Conservation (phyloP, 1,284 basidiomycete genomes). For the Bondarzewia mesenterica region DNA sequence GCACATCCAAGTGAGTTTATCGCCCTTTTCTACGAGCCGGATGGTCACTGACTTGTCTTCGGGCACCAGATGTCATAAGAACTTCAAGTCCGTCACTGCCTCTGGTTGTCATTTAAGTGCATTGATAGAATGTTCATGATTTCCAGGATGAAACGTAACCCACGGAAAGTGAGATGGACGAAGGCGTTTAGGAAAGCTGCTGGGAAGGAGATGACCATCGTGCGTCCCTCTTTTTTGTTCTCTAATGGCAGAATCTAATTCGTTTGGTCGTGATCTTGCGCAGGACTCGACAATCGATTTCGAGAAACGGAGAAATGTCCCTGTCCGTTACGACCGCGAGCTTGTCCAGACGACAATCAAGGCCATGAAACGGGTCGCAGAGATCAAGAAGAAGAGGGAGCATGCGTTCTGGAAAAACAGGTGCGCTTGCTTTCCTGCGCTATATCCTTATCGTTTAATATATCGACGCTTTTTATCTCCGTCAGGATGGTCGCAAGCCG, state of each 20-base stretch:
- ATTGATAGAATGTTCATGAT: no score
- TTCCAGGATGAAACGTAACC: conserved; percentile 99
- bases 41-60: conserved; percentile 10
- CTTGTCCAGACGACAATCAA: conserved; percentile 91
- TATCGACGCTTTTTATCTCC: conserved; percentile 1
- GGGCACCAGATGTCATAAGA: conserved; percentile 80
- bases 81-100: conserved; percentile 97
- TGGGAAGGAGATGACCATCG: conserved; percentile 99
- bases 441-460: conserved; percentile 5
- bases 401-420: conserved; percentile 97
- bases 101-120: no score
- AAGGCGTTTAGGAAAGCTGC: conserved; percentile 99
- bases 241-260: neutral
- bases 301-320: conserved; percentile 97
- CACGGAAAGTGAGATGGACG: conserved; percentile 98
- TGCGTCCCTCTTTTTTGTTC: conserved; percentile 32
- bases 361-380: conserved; percentile 93
- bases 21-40: neutral
- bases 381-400: conserved; percentile 90
- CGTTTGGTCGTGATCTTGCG: neutral
- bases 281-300: conserved; percentile 99
- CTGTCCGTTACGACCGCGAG: conserved; percentile 96
- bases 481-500: conserved; percentile 73
- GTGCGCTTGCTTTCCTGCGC: conserved; percentile 29
- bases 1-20: conserved; percentile 80